Percentiles rank a stretch among this genome's conserved stretches.
These are phyloP conservation scores for Gliomastix tumulicola DNA, from an alignment of 2,329 filamentous ascomycete genomes.

Conservation along the genomic window DNA sequence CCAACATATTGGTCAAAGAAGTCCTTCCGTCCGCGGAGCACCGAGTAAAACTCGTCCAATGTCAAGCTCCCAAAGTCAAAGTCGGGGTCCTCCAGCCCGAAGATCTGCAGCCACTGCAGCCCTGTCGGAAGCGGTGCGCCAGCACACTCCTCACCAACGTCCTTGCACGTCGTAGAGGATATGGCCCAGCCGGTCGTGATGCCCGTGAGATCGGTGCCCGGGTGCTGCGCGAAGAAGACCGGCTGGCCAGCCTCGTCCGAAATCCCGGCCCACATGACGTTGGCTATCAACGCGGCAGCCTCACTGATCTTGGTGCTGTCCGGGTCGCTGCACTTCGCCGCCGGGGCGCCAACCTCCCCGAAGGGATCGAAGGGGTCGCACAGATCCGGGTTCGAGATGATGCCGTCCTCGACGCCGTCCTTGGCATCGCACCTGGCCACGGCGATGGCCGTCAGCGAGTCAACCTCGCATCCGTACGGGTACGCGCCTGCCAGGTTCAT, in stretches of 20 bases:
- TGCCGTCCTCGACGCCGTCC: slow-evolving; percentile 40
- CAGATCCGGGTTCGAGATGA: slow-evolving; percentile 34
- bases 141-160: slow-evolving; percentile 22
- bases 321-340: slow-evolving; percentile 17
- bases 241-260: too few relatives aligned
- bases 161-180: slow-evolving; percentile 7
- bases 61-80: neutral
- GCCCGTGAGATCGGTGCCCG: slow-evolving; percentile 28
- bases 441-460: slow-evolving; percentile 28
- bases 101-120: neutral
- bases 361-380: slow-evolving; percentile 37
- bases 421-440: slow-evolving; percentile 39
- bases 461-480: slow-evolving; percentile 3
- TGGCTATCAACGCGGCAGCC: slow-evolving; percentile 36
- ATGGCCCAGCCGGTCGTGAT: too few relatives aligned
- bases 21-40: too few relatives aligned
- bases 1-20: too few relatives aligned
- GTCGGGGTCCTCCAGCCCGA: slow-evolving; percentile 14
- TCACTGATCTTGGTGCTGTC: slow-evolving; percentile 22
- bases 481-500: slow-evolving; percentile 15
- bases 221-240: slow-evolving; percentile 29
- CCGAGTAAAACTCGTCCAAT: neutral
- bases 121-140: slow-evolving; percentile 19
- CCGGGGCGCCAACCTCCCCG: slow-evolving; percentile 15
- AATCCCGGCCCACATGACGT: slow-evolving; percentile 10